These are phyloP conservation scores for Phoma sp. DNA, from an alignment of 2,329 filamentous ascomycete genomes.

Conservation along the genomic window DNA sequence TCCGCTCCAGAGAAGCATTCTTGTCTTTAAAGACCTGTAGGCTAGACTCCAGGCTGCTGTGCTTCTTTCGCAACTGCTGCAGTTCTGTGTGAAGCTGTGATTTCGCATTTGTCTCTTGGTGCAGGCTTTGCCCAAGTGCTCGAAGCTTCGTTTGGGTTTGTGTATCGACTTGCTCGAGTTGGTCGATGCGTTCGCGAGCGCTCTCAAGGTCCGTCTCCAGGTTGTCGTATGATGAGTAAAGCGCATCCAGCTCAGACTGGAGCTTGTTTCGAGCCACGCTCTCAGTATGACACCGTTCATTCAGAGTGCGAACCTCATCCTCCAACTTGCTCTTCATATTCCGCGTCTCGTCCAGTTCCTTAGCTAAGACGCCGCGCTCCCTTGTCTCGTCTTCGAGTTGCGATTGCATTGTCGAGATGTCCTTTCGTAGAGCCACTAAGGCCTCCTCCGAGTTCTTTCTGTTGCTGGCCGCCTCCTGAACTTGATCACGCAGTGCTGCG, in stretches of 20 bases:
- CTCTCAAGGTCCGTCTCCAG: slow-evolving; percentile 28
- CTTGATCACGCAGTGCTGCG: slow-evolving; percentile 30
- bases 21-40: slow-evolving; percentile 19
- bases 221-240: slow-evolving; percentile 23
- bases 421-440: slow-evolving; percentile 23
- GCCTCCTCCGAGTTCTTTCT: slow-evolving; percentile 32
- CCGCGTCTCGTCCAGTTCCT: slow-evolving; percentile 31
- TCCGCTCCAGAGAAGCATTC: slow-evolving; percentile 26
- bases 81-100: slow-evolving; percentile 14
- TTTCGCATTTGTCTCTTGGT: slow-evolving; percentile 13
- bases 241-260: slow-evolving; percentile 27
- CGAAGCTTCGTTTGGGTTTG: slow-evolving; percentile 29
- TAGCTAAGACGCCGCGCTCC: slow-evolving; percentile 21
- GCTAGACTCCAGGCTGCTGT: slow-evolving; percentile 21
- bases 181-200: slow-evolving; percentile 27
- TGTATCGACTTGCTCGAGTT: slow-evolving; percentile 27
- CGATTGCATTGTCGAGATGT: slow-evolving; percentile 25
- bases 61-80: slow-evolving; percentile 10
- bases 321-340: slow-evolving; percentile 26
- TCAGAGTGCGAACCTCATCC: slow-evolving; percentile 22
- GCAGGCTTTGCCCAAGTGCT: slow-evolving; percentile 18
- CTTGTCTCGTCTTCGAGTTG: slow-evolving; percentile 22
- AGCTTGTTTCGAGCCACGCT: slow-evolving; percentile 18
- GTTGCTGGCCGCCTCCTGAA: slow-evolving; percentile 28
- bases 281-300: slow-evolving; percentile 24